Conservation (phyloP, 768 basidiomycete species). For the Suillus ampliporus region DNA sequence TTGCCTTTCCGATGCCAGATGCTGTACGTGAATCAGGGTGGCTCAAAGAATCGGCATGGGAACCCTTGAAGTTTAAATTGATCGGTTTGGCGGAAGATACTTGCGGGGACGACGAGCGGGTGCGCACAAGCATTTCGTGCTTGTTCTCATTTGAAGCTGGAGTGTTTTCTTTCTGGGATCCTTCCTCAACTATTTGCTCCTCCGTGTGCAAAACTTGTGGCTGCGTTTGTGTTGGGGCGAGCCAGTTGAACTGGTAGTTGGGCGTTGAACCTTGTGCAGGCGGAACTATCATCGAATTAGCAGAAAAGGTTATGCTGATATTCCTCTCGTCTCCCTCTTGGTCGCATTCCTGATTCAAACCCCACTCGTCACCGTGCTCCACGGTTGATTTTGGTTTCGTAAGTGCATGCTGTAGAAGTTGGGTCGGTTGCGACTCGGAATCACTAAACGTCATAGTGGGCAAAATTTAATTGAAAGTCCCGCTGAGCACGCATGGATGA, state of each 20-base stretch:
- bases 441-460: constrained; percentile 41
- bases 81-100: constrained; percentile 26
- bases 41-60: constrained; percentile 32
- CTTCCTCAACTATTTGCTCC: constrained; percentile 37
- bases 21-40: constrained; percentile 32
- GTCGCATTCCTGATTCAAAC: constrained; percentile 22
- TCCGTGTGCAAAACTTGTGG: constrained; percentile 16
- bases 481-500: constrained; percentile 22
- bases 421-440: constrained; percentile 58
- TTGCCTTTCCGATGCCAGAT: constrained; percentile 34
- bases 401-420: constrained; percentile 55
- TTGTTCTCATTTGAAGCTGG: constrained; percentile 23
- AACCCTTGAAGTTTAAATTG: constrained; percentile 29
- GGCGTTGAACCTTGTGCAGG: constrained; percentile 40
- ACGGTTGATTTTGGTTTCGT: constrained; percentile 26
- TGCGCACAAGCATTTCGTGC: constrained; percentile 18
- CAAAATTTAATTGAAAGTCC: constrained; percentile 20
- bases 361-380: constrained; percentile 18
- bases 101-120: constrained; percentile 30
- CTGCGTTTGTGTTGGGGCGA: constrained; percentile 58
- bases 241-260: constrained; percentile 62
- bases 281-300: constrained; percentile 47
- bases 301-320: constrained; percentile 43
- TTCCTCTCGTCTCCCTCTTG: constrained; percentile 28
- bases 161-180: constrained; percentile 62